A percentile compares a stretch with the other conserved stretches of the same genome.
These are phyloP conservation scores for Gossypium trilobum DNA, from an alignment of 441 rosid species.

Conservation along the genomic window DNA sequence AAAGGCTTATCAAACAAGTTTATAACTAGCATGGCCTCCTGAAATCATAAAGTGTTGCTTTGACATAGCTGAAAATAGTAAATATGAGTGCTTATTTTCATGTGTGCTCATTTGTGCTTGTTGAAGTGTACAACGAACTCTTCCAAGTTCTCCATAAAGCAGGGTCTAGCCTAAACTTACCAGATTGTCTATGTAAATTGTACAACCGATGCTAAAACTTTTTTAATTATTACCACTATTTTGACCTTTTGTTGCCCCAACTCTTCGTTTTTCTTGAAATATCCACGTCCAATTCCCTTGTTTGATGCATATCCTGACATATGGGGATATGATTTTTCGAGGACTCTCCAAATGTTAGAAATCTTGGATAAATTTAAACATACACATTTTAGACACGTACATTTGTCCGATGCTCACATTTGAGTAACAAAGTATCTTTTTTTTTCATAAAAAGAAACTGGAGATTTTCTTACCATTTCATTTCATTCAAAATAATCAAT, in stretches of 20 bases:
- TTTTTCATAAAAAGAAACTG: background rate
- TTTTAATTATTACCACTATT: background rate
- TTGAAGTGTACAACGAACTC: background rate
- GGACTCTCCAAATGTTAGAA: background rate
- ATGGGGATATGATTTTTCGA: background rate
- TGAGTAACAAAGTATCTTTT: background rate
- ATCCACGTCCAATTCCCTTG: background rate
- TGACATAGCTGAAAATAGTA: background rate
- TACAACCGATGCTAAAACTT: background rate
- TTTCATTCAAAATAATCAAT: background rate
- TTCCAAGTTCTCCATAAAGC: background rate
- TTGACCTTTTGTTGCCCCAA: background rate
- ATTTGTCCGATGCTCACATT: background rate
- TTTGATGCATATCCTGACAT: background rate
- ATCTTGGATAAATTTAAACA: background rate
- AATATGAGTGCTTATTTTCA: background rate
- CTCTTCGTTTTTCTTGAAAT: background rate
- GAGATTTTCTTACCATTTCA: background rate
- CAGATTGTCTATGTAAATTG: background rate
- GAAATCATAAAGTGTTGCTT: background rate
- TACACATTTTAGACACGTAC: background rate
- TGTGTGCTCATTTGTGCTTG: background rate
- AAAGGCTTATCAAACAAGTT: background rate
- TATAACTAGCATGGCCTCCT: background rate
- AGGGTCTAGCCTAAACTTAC: background rate